Base-by-base conservation (phyloP, 129 eudicot species). In the Arctium minus region DNA sequence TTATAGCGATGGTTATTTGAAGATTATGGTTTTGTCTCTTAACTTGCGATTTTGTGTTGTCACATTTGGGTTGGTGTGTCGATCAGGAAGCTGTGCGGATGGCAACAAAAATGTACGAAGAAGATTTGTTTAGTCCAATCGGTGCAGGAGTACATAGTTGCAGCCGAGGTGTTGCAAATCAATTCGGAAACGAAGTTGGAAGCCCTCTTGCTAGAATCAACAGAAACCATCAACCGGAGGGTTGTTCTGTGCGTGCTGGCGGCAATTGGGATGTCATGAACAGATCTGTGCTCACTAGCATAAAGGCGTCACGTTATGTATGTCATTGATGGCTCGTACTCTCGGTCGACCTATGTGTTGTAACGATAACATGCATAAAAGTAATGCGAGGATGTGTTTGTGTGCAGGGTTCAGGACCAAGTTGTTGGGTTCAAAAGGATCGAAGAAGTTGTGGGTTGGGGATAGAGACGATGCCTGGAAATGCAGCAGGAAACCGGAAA, bases 391-490 rank as follows among this genome's bases (percentile, higher is more conserved):
- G 72, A 33, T 10, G 27, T 71, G 33, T 77, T 72, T 33, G 12
- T 38, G 4, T 44, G 82, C 74, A 89, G 97, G 88, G 67, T n/a
- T 67, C 86, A 73, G 93, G 81, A 82, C 87, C 85, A 65, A 93
- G 89, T 73, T 86, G 89, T 81, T 85, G 83, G 85, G 86, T 81
- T 87, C 77, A 87, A 62, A 90, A 87, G 86, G 86, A 87, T 73
- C 91, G 94, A 18, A 60, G 68, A 60, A 85, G 74, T 67, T 86
- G 89, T 73, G 92, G 83, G 73, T 88, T 92, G 82, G 67, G 67
- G 67, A 50, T 50, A 13, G 97, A 91, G 81, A 89, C 91, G 18
- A 35, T 90, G 75, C 86, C 87, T 15, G 97, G 97, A 36, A 88
- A 73, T 79, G 79, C 91, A 64, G 83, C 86, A 6, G 78, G 88